Percentiles rank a stretch among this genome's conserved stretches.
Conservation (phyloP, 1,139 yeast species). For the Nakaseomyces bracarensis region DNA sequence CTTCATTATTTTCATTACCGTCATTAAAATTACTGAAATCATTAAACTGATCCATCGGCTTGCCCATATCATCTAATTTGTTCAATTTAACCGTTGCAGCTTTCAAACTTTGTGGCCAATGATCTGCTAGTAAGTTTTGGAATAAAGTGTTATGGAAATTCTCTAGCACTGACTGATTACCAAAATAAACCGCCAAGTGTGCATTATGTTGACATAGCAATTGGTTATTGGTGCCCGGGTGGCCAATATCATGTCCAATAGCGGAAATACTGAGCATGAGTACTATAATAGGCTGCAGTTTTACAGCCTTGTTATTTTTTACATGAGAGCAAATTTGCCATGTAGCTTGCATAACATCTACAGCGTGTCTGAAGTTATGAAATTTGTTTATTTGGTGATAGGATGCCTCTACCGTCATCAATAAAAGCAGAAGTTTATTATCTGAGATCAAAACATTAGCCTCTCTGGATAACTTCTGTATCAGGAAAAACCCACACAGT, state of each 20-base stretch:
- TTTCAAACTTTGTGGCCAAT: slow-evolving; percentile 52
- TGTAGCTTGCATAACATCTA: slow-evolving; percentile 89
- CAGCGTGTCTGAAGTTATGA: slow-evolving; percentile 93
- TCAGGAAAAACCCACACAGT: slow-evolving; percentile 24
- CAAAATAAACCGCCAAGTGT: slow-evolving; percentile 55
- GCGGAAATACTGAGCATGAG: slow-evolving; percentile 60
- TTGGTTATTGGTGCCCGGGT: slow-evolving; percentile 87
- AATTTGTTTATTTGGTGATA: slow-evolving; percentile 82
- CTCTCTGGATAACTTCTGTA: slow-evolving; percentile 18
- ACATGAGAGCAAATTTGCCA: slow-evolving; percentile 23
- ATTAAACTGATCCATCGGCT: slow-evolving; percentile 1
- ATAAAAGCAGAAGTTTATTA: slow-evolving; percentile 22
- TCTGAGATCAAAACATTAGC: slow-evolving; percentile 17
- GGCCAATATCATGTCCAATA: slow-evolving; percentile 92
- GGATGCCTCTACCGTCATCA: slow-evolving; percentile 45
- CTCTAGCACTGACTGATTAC: slow-evolving; percentile 68
- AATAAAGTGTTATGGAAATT: slow-evolving; percentile 76
- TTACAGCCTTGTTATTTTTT: slow-evolving; percentile 8
- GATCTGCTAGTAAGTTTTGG: slow-evolving; percentile 46
- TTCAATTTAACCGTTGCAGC: slow-evolving; percentile 10
- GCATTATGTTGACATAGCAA: slow-evolving; percentile 56
- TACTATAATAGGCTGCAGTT: slow-evolving; percentile 11
- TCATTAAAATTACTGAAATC: slow-evolving; percentile 9
- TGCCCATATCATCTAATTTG: background rate
- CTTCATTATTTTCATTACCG: slow-evolving; percentile 3